phyloP scores from a whole-genome alignment of 2,329 filamentous ascomycete genomes.

The Neocucurbitaria cava region DNA sequence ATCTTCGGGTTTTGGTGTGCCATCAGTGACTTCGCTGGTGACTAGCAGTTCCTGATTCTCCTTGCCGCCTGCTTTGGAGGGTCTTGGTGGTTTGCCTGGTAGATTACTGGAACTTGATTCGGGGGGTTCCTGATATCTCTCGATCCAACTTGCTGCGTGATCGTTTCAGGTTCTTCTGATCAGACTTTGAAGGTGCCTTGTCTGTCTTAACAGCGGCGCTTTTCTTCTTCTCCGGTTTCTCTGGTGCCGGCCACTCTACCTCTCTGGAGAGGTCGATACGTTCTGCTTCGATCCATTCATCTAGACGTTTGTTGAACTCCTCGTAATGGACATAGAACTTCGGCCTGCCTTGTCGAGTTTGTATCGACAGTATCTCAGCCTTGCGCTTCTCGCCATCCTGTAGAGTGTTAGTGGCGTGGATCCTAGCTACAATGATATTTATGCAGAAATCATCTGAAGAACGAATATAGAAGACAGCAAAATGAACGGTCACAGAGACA shows the following conservation, averaged over 20 bases:
- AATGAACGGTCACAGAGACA: not conserved
- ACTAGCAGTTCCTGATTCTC: conserved; percentile 63
- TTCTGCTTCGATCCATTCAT: conserved; percentile 85
- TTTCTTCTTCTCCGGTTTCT: conserved; percentile 88
- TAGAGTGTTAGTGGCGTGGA: conserved; percentile 20
- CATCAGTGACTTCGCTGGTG: conserved; percentile 56
- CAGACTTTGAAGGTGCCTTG: conserved; percentile 52
- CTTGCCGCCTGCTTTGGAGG: conserved; percentile 66
- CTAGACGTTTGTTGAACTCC: conserved; percentile 91
- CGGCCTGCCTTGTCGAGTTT: conserved; percentile 84
- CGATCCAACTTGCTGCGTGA: conserved; percentile 57
- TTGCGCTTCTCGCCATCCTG: conserved; percentile 83
- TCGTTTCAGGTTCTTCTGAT: conserved; percentile 55
- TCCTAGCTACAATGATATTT: not conserved
- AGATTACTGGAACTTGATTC: conserved; percentile 61
- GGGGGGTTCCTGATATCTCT: conserved; percentile 63
- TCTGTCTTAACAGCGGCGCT: conserved; percentile 58
- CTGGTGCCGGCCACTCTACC: conserved; percentile 94
- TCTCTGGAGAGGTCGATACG: conserved; percentile 88
- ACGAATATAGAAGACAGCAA: not conserved
- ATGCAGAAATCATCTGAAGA: not conserved
- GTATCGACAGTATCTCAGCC: conserved; percentile 95
- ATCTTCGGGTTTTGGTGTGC: conserved; percentile 59
- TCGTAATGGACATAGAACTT: conserved; percentile 98
- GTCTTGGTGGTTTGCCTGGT: conserved; percentile 53